phyloP scores from a whole-genome alignment of 148 eudicot species.

The Heliosperma pusillum region DNA sequence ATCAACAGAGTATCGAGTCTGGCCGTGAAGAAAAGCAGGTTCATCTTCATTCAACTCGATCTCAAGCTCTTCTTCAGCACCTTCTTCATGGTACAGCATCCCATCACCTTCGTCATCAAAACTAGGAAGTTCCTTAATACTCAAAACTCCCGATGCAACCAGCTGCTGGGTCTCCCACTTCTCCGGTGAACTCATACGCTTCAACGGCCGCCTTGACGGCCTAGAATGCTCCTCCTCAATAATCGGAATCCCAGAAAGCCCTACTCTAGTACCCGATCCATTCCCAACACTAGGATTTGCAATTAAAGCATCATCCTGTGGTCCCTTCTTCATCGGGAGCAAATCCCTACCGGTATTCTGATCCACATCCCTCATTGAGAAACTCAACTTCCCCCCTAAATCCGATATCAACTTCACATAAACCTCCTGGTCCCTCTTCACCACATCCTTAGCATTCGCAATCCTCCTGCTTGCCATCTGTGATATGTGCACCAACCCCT shows the following conservation, averaged over 20 bases:
- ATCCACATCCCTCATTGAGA: conserved; percentile 90
- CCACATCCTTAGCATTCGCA: conserved; percentile 63
- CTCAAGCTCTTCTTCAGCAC: conserved; percentile 88
- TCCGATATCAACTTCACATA: conserved; percentile 75
- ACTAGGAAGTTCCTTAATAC: conserved; percentile 68
- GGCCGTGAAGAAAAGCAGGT: conserved; percentile 81
- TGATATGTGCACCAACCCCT: conserved; percentile 84
- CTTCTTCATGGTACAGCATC: conserved; percentile 75
- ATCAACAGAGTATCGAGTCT: conserved; percentile 71
- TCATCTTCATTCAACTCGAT: conserved; percentile 89
- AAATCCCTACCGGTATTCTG: conserved; percentile 77
- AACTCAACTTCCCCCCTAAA: conserved; percentile 66
- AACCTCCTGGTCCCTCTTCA: conserved; percentile 85
- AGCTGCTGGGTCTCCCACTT: conserved; percentile 93
- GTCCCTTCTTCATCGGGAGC: conserved; percentile 60
- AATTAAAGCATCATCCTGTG: conserved; percentile 41
- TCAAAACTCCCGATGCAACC: conserved; percentile 79
- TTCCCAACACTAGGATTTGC: conserved; percentile 47
- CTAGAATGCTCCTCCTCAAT: conserved; percentile 55
- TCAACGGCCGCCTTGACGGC: conserved; percentile 69
- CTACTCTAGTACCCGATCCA: conserved; percentile 47
- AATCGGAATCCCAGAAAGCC: conserved; percentile 72
- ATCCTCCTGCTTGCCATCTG: conserved; percentile 79
- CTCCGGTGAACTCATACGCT: conserved; percentile 92
- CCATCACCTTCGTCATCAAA: conserved; percentile 84